These are phyloP conservation scores for Psilocybe tampanensis DNA, from an alignment of 768 basidiomycete genomes.

Conservation along the genomic window DNA sequence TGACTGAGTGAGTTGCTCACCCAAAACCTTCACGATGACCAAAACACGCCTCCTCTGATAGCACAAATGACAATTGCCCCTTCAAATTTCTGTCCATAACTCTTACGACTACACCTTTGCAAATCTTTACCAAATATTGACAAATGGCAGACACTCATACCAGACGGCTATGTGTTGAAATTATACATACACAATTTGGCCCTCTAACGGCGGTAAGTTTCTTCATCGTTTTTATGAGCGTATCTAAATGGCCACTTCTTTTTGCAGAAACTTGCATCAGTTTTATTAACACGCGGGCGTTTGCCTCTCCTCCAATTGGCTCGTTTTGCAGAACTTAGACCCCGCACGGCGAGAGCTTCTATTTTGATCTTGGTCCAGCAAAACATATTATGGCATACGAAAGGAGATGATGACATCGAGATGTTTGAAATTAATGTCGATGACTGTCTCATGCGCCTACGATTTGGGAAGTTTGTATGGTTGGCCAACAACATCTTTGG, in stretches of 20 bases:
- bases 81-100: neutral
- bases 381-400: constrained; percentile 87
- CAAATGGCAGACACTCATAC: constrained; percentile 69
- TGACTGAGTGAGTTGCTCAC: neutral
- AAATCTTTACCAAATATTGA: neutral
- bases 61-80: neutral
- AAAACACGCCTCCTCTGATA: neutral
- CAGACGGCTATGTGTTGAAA: constrained; percentile 59
- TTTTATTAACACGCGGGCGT: constrained; percentile 81
- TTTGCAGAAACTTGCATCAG: constrained; percentile 68
- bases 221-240: neutral
- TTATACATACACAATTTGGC: constrained; percentile 68
- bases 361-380: constrained; percentile 87
- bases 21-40: neutral
- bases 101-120: neutral
- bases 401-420: constrained; percentile 70
- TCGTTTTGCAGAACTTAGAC: constrained; percentile 68
- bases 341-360: constrained; percentile 67
- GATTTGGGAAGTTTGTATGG: constrained; percentile 84
- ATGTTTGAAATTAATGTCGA: constrained; percentile 81
- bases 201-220: constrained; percentile 60
- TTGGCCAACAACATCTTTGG: constrained; percentile 75
- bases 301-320: constrained; percentile 70
- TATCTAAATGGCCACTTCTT: neutral
- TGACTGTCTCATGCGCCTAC: constrained; percentile 79